Evolutionary conservation across 1,284 basidiomycete species (phyloP).

Genomic region (Polyporus tsugae): DNA sequence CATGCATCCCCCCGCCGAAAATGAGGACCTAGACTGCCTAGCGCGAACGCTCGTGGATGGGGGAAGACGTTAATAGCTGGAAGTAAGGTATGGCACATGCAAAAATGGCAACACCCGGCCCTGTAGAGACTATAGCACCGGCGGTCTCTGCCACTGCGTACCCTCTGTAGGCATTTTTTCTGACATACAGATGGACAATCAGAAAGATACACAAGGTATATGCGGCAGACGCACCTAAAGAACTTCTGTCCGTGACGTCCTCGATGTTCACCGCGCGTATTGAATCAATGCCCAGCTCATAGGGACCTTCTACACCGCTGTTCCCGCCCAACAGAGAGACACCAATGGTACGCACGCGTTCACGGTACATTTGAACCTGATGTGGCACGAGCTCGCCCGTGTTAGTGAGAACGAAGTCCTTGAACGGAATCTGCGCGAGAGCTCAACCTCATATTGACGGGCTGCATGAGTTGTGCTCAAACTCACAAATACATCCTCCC

Average conservation of each 20-base stretch:
- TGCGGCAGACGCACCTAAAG: constrained; percentile 44
- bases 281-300: constrained; percentile 79
- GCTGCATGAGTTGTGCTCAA: neutral
- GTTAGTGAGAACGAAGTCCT: constrained; percentile 86
- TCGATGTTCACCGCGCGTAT: constrained; percentile 69
- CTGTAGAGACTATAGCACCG: constrained; percentile 21
- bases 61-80: neutral
- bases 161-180: constrained; percentile 43
- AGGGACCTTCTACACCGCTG: constrained; percentile 71
- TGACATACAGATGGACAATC: constrained; percentile 5
- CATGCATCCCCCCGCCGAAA: neutral
- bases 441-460: neutral
- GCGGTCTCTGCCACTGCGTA: constrained; percentile 40
- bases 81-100: neutral
- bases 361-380: constrained; percentile 78
- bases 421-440: constrained; percentile 74
- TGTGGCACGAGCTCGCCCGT: constrained; percentile 76
- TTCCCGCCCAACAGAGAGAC: constrained; percentile 86
- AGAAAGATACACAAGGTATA: neutral
- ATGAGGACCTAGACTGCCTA: neutral
- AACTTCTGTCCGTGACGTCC: constrained; percentile 49
- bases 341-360: constrained; percentile 82
- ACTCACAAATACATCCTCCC: constrained; percentile 88
- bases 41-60: neutral
- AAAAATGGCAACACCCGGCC: neutral